Base-by-base conservation (phyloP, 306 rosid genomes). In the Cucurbita argyrosperma region DNA sequence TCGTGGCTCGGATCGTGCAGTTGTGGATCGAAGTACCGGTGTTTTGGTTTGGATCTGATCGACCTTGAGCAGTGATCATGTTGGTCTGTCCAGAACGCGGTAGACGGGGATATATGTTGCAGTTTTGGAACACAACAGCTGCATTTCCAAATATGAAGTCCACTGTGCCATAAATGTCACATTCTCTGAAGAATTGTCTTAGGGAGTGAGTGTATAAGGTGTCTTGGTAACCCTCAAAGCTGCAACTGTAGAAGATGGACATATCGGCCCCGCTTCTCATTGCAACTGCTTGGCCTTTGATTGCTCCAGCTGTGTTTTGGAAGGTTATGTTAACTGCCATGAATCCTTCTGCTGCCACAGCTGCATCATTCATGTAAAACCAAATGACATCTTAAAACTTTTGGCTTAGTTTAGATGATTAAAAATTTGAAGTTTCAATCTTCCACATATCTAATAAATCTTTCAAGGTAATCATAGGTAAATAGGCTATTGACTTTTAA, bases 71-170 rank as follows among this genome's bases (percentile, higher is more conserved):
- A 0, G 83, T 78, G 71, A 81, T 68, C 60, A 75, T 12, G 47
- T 73, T 78, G 68, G 45, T 49, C 39, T 76, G 85, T 6, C 84
- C 83, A 12, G 10, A 0, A 4, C 0, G 15, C 1, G 81, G 81
- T 7, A 67, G 78, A 2, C 83, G 74, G 16, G 87, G 83, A 37
- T 75, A 81, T 2, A 84, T 18, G 77, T 81, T 81, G 45, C 84
- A 80, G 61, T 78, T 72, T 57, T 84, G 85, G 55, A 84, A 38
- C 10, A 81, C 83, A 15, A 66, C 87, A 0, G 80, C 82, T 0
- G 84, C 87, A 38, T 83, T 75, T 23, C 87, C 82, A 42, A 83
- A 84, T 26, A 83, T 83, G 75, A 80, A 83, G 68, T 83, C 87
- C 0, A 83, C 84, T 0, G 87, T 80, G 26, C 84, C 87, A 13